Evolutionary conservation across 2,329 filamentous ascomycete genomes (phyloP).

Genomic region (Fusarium brevicatenulatum): DNA sequence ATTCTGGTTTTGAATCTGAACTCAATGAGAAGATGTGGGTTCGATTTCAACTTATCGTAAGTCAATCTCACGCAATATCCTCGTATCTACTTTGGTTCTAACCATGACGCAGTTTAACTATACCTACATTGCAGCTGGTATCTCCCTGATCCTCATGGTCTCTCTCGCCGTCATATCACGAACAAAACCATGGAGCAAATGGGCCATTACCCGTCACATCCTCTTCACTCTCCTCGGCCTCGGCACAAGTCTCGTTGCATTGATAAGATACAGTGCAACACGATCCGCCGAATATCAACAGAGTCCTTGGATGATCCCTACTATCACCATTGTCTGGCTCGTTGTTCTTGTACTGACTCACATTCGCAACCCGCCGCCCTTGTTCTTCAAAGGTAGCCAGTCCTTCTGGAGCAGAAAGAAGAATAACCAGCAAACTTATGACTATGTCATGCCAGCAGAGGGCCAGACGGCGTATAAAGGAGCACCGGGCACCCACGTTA

Average conservation of each 20-base stretch:
- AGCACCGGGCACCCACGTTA: not conserved
- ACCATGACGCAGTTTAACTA: constrained; percentile 46
- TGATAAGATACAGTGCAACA: constrained; percentile 39
- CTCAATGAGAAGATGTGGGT: constrained; percentile 38
- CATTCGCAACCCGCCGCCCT: constrained; percentile 41
- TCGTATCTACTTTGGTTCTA: not conserved
- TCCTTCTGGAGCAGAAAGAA: constrained; percentile 30
- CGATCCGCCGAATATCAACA: constrained; percentile 35
- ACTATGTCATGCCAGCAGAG: constrained; percentile 19
- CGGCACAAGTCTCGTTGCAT: constrained; percentile 43
- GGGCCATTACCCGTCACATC: constrained; percentile 46
- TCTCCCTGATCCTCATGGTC: constrained; percentile 48
- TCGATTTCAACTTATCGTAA: constrained; percentile 48
- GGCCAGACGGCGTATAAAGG: constrained; percentile 20
- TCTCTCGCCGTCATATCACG: constrained; percentile 47
- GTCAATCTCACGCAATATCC: not conserved
- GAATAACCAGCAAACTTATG: constrained; percentile 15
- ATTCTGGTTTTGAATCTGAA: constrained; percentile 34
- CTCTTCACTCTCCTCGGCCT: constrained; percentile 47
- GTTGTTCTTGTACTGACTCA: constrained; percentile 49
- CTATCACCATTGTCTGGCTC: constrained; percentile 49
- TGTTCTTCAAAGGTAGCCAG: constrained; percentile 34
- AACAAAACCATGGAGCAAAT: constrained; percentile 45
- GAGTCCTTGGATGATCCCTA: constrained; percentile 48
- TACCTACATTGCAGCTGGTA: constrained; percentile 48